A percentile compares a stretch with the other conserved stretches of the same genome.
phyloP scores from a whole-genome alignment of 108 stramenopile species.

The Cylindrotheca closterium region DNA sequence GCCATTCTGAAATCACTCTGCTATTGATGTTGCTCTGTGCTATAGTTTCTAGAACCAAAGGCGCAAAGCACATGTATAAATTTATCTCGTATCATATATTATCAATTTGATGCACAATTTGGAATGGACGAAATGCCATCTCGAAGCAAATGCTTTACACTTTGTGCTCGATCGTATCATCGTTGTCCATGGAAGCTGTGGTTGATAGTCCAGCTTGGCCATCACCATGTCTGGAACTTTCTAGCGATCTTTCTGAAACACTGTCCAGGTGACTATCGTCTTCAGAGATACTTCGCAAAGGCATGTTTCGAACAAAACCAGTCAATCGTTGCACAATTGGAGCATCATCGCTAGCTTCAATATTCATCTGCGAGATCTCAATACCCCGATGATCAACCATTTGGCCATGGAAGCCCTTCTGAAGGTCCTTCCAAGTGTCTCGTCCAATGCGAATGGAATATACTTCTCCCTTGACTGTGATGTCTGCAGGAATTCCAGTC shows the following conservation, averaged over 20 bases:
- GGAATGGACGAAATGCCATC: too few relatives aligned
- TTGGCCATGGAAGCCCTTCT: constrained; percentile 53
- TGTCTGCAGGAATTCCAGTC: constrained; percentile 46
- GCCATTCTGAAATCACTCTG: constrained; percentile 23
- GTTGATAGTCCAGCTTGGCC: not conserved
- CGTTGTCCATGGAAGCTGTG: not conserved
- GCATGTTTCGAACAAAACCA: constrained; percentile 54
- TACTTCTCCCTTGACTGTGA: constrained; percentile 59
- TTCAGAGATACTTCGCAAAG: constrained; percentile 20
- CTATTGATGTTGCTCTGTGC: too few relatives aligned
- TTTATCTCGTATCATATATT: too few relatives aligned
- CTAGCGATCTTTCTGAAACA: not conserved
- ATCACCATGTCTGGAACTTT: not conserved
- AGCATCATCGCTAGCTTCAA: constrained; percentile 47
- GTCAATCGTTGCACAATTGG: constrained; percentile 50
- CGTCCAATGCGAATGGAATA: constrained; percentile 58
- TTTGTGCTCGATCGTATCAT: too few relatives aligned
- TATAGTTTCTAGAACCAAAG: too few relatives aligned
- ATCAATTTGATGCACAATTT: too few relatives aligned
- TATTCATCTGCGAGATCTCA: constrained; percentile 37
- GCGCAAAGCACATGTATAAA: too few relatives aligned
- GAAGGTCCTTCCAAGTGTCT: constrained; percentile 49
- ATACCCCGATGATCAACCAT: constrained; percentile 46
- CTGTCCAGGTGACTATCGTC: constrained; percentile 2
- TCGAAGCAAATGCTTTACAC: too few relatives aligned